A percentile compares a stretch with the other conserved stretches of the same genome.
These are phyloP conservation scores for Macadamia integrifolia DNA, from an alignment of 164 flowering plant species.

Conservation along the genomic window DNA sequence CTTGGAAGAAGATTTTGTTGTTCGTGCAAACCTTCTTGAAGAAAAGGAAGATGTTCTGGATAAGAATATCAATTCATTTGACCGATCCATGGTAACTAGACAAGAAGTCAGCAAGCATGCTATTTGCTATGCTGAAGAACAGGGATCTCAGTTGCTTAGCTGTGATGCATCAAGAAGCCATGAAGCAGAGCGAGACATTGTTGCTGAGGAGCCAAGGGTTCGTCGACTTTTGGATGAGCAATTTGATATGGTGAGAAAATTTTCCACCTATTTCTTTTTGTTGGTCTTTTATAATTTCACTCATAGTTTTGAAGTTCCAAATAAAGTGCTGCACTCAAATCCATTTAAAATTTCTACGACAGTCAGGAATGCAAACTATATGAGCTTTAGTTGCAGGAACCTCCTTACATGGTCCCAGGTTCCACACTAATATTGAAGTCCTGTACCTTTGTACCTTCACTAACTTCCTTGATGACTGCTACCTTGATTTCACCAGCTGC, in stretches of 20 bases:
- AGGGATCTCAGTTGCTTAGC: conserved; percentile 1
- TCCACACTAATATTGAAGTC: too few relatives aligned
- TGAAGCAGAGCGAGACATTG: neutral
- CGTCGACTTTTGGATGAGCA: conserved; percentile 75
- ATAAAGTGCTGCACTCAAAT: too few relatives aligned
- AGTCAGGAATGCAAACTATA: too few relatives aligned
- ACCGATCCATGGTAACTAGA: conserved; percentile 8
- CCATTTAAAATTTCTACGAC: too few relatives aligned
- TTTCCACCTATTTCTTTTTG: neutral
- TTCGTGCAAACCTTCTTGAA: conserved; percentile 54
- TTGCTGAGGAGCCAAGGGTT: conserved; percentile 43
- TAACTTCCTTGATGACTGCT: too few relatives aligned
- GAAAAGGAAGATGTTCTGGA: conserved; percentile 31
- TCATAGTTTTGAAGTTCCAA: too few relatives aligned
- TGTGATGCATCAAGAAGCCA: conserved; percentile 4
- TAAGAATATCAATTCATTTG: conserved; percentile 15
- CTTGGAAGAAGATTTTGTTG: too few relatives aligned
- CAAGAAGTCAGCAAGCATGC: too few relatives aligned
- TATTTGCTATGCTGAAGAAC: neutral
- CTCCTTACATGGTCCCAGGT: too few relatives aligned
- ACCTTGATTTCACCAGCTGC: too few relatives aligned
- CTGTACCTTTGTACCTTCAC: too few relatives aligned
- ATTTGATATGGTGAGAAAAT: conserved; percentile 64
- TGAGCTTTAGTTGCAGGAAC: too few relatives aligned
- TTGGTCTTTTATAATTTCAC: neutral